phyloP scores from a whole-genome alignment of 495 filamentous ascomycete genomes.

The Neurospora sp. region DNA sequence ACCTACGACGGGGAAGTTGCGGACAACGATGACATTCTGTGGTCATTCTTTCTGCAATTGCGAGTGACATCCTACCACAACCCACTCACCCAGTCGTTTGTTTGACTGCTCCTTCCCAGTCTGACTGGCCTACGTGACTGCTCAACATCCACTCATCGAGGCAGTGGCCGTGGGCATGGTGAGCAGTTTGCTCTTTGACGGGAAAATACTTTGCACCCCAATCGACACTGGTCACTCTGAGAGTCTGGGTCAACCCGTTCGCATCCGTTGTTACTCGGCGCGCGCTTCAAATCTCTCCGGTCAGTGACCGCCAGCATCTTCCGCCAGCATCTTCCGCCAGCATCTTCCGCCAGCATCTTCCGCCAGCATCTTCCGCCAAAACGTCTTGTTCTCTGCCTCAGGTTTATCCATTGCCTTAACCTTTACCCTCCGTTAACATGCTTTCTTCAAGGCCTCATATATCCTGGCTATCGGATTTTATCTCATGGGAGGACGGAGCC shows the following conservation, averaged over 20 bases:
- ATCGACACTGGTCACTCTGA: not conserved
- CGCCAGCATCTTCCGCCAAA: not conserved
- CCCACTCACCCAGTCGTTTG: not conserved
- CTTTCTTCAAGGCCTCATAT: not conserved
- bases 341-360: too few relatives aligned
- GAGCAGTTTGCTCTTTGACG: not conserved
- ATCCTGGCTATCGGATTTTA: not conserved
- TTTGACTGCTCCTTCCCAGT: not conserved
- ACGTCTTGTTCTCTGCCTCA: not conserved
- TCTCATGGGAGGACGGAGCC: not conserved
- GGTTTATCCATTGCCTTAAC: not conserved
- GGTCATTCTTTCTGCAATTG: not conserved
- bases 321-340: too few relatives aligned
- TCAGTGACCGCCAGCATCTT: not conserved
- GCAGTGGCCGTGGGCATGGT: not conserved
- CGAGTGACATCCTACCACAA: not conserved
- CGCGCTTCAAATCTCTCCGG: not conserved
- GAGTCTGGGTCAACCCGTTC: not conserved
- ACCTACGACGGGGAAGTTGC: not conserved
- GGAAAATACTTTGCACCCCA: not conserved
- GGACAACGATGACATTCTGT: not conserved
- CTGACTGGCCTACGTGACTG: not conserved
- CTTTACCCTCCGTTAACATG: not conserved
- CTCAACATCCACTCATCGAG: not conserved
- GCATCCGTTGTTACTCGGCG: not conserved